These are phyloP conservation scores for Hypoxylon sp. DNA, from an alignment of 2,329 filamentous ascomycete genomes.

Conservation along the genomic window DNA sequence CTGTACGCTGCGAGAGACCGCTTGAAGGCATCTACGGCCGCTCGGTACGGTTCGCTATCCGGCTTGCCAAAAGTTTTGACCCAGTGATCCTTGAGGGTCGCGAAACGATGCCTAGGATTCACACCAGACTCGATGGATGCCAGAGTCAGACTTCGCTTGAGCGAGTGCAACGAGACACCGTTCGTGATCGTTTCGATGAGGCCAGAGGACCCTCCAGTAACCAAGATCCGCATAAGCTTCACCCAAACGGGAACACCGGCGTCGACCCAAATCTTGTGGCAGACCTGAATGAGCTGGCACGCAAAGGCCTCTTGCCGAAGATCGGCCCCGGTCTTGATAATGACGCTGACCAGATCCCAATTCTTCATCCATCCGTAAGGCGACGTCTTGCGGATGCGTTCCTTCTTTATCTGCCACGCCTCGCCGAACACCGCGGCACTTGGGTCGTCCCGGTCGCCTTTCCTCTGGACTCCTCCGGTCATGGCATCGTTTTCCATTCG, in stretches of 20 bases:
- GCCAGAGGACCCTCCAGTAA: conserved; percentile 84
- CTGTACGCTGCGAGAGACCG: conserved; percentile 85
- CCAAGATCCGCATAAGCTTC: conserved; percentile 85
- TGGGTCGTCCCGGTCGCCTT: conserved; percentile 84
- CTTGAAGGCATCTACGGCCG: conserved; percentile 80
- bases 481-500: conserved; percentile 91
- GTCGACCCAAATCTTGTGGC: conserved; percentile 82
- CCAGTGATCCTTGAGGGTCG: conserved; percentile 83
- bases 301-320: conserved; percentile 86
- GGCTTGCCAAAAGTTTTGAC: conserved; percentile 77
- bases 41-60: conserved; percentile 72
- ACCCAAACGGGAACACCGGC: conserved; percentile 83
- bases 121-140: conserved; percentile 75
- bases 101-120: conserved; percentile 78
- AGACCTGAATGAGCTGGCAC: conserved; percentile 83
- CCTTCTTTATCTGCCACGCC: conserved; percentile 84
- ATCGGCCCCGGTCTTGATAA: conserved; percentile 86
- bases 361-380: conserved; percentile 91
- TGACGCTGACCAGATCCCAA: conserved; percentile 87
- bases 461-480: conserved; percentile 81
- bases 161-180: conserved; percentile 83
- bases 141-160: conserved; percentile 82
- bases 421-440: conserved; percentile 88
- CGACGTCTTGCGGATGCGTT: conserved; percentile 82
- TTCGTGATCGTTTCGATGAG: conserved; percentile 90